Conservation (phyloP, 768 basidiomycete species). For the Chalciporus chontae region DNA sequence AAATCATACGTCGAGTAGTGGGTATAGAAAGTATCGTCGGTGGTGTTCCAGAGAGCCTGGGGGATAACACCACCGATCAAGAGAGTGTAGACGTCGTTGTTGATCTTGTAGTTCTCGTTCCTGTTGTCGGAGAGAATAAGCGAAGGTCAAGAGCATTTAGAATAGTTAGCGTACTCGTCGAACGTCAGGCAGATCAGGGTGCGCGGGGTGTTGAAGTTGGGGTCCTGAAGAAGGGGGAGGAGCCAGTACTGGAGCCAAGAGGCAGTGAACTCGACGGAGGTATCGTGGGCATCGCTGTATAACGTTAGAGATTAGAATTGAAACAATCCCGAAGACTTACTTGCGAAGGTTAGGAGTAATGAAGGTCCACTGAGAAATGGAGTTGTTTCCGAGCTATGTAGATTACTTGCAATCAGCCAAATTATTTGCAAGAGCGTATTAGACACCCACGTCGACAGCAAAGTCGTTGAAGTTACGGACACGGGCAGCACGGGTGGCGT, state of each 20-base stretch:
- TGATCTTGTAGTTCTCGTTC: conserved; percentile 31
- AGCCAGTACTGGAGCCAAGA: conserved; percentile 51
- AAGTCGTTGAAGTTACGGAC: conserved; percentile 65
- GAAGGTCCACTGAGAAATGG: conserved; percentile 57
- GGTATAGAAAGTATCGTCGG: conserved; percentile 53
- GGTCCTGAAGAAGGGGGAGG: conserved; percentile 45
- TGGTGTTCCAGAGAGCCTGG: conserved; percentile 36
- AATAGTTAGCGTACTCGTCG: conserved; percentile 44
- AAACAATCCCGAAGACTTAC: conserved; percentile 9
- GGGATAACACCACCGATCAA: conserved; percentile 49
- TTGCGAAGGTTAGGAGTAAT: conserved; percentile 56
- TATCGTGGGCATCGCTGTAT: conserved; percentile 59
- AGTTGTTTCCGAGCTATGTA: too few relatives aligned
- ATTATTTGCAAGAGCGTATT: too few relatives aligned
- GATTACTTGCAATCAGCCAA: too few relatives aligned
- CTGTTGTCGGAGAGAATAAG: conserved; percentile 6
- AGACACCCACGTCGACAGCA: conserved; percentile 48
- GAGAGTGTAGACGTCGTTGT: conserved; percentile 46
- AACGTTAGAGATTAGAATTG: neutral
- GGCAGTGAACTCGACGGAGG: conserved; percentile 44
- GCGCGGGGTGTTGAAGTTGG: conserved; percentile 48
- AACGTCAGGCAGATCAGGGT: conserved; percentile 63
- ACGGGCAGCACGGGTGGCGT: conserved; percentile 37
- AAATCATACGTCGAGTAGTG: conserved; percentile 49
- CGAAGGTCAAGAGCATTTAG: conserved; percentile 6